Evolutionary conservation across 768 basidiomycete genomes (phyloP).

Genomic region (Kwoniella shandongensis): DNA sequence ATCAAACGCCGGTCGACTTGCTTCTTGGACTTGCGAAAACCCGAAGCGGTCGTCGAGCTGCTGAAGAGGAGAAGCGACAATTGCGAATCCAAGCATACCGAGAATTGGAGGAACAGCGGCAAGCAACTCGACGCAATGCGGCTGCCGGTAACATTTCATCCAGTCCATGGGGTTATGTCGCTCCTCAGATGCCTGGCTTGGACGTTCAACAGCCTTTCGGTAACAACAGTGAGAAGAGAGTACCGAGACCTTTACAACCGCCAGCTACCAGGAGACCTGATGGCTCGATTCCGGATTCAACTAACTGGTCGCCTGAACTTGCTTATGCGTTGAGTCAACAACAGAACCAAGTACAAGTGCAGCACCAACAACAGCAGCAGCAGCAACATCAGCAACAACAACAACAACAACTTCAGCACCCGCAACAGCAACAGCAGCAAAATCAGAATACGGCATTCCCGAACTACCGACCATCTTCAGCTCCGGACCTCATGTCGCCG

Average conservation of each 20-base stretch:
- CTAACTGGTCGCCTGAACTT: slow-evolving; percentile 26
- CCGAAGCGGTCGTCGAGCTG: slow-evolving; percentile 43
- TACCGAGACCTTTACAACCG: slow-evolving; percentile 46
- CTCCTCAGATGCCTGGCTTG: slow-evolving; percentile 50
- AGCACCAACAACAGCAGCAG: slow-evolving; percentile 1
- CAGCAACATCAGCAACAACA: slow-evolving; percentile 4
- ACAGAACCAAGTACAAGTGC: slow-evolving; percentile 6
- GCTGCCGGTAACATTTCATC: slow-evolving; percentile 11
- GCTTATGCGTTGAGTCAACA: slow-evolving; percentile 7
- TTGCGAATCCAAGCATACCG: slow-evolving; percentile 37
- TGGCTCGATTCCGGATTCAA: slow-evolving; percentile 19
- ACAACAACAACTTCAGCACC: slow-evolving; percentile 4
- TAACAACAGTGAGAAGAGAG: slow-evolving; percentile 14
- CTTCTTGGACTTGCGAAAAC: slow-evolving; percentile 46
- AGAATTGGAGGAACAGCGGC: slow-evolving; percentile 38
- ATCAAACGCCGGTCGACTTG: slow-evolving; percentile 46
- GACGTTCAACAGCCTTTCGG: slow-evolving; percentile 52
- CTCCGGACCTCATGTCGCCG: background rate
- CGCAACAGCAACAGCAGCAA: slow-evolving; percentile 9
- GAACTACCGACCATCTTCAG: background rate
- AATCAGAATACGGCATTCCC: slow-evolving; percentile 6
- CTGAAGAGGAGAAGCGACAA: slow-evolving; percentile 46
- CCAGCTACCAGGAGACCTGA: slow-evolving; percentile 26
- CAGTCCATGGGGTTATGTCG: slow-evolving; percentile 49
- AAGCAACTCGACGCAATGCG: slow-evolving; percentile 12